Base-by-base conservation (phyloP, 306 rosid species). In the Pterocarpus santalinus region DNA sequence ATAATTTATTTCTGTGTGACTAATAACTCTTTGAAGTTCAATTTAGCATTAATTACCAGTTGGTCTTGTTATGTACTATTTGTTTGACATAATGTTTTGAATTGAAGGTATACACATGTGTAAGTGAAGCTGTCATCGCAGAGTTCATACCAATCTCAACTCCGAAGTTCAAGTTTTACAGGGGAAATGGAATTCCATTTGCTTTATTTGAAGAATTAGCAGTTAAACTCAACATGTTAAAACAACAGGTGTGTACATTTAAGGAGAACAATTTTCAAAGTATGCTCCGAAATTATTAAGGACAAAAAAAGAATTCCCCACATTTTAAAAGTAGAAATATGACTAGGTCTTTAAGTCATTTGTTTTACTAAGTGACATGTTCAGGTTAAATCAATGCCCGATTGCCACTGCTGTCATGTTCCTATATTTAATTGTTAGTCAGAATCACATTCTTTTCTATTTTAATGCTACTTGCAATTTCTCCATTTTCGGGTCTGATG, bases 91-190 rank as follows among this genome's bases (percentile, higher is more conserved):
- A 34, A 17, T 16, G 4, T 47, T 76, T 79, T 78, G 4, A 71
- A 73, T 71, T 87, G 85, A 76, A 94, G 98, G 97, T 95, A 16
- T 93, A 91, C 74, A 95, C 99, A 8, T 90, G 94, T 85, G 83
- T 51, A 44, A 86, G 81, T 82, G 99, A 89, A 87, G 91, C 90
- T 51, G 92, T 83, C 80, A 78, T 95, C 53, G 69, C 93, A 13
- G 61, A 89, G 87, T 88, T 77, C 81, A 80, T 91, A 46, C 96
- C 96, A 33, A 69, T 84, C 32, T 86, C 98, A 3, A 88, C 91
- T 36, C 90, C 96, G 1, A 93, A 91, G 79, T 95, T 93, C 87
- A 88, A 76, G 86, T 83, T 44, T 64, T 95, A 84, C 81, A 53
- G 34, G 76, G 43, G 60, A 16, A 15, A 68, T 16, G 89, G 69